phyloP scores from a whole-genome alignment of 768 basidiomycete species.

The Coprinopsis sp. region DNA sequence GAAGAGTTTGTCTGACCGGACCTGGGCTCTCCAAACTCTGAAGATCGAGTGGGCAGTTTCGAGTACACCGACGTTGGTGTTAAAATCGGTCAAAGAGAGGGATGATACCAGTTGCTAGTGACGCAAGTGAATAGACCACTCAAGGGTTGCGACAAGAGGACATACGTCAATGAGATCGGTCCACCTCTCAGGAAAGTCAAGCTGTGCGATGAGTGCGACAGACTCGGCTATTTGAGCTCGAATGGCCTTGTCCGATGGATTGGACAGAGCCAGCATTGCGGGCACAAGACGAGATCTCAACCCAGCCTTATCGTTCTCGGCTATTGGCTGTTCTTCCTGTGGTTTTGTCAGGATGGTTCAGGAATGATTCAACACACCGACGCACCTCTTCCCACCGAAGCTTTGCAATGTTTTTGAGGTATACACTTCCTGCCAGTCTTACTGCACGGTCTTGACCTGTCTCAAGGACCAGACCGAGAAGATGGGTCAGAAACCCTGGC shows the following conservation, averaged over 20 bases:
- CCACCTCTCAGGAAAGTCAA: slow-evolving; percentile 92
- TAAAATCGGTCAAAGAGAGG: slow-evolving; percentile 76
- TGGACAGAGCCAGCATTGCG: slow-evolving; percentile 84
- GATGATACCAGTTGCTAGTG: slow-evolving; percentile 82
- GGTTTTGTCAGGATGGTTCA: slow-evolving; percentile 5
- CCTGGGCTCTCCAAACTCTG: slow-evolving; percentile 85
- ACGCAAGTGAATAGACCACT: neutral
- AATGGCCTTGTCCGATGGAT: slow-evolving; percentile 63
- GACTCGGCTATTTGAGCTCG: slow-evolving; percentile 90
- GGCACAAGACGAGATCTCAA: slow-evolving; percentile 79
- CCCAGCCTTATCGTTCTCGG: slow-evolving; percentile 64
- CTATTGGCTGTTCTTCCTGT: slow-evolving; percentile 70
- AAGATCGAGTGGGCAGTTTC: slow-evolving; percentile 97
- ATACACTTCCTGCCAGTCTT: slow-evolving; percentile 81
- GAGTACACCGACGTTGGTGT: slow-evolving; percentile 83
- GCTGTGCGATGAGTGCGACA: slow-evolving; percentile 84
- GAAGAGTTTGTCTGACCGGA: slow-evolving; percentile 83
- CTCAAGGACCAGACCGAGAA: slow-evolving; percentile 76
- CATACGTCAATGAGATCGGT: slow-evolving; percentile 84
- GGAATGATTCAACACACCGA: slow-evolving; percentile 4
- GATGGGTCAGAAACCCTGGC: slow-evolving; percentile 72
- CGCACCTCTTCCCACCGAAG: slow-evolving; percentile 84
- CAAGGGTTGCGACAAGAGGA: slow-evolving; percentile 14
- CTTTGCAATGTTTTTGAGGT: slow-evolving; percentile 89
- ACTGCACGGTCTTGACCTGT: slow-evolving; percentile 61